Conservation (phyloP, 1,139 yeast genomes). For the Pichia terricola region DNA sequence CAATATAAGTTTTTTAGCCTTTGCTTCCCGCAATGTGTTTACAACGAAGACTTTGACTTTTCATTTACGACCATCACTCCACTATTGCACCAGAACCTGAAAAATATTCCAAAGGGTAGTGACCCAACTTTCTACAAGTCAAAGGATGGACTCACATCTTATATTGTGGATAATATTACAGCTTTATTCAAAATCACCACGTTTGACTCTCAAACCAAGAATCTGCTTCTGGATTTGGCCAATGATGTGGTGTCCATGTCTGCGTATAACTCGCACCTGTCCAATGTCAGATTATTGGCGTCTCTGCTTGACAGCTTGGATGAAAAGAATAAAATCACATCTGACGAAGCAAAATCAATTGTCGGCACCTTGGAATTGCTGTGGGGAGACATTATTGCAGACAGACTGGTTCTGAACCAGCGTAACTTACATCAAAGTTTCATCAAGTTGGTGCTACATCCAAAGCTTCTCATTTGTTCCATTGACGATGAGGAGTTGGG, state of each 20-base stretch:
- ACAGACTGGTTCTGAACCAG: conserved; percentile 58
- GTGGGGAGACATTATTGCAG: conserved; percentile 54
- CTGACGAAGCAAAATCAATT: conserved; percentile 14
- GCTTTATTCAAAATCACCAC: conserved; percentile 12
- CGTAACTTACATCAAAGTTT: conserved; percentile 49
- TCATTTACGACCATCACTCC: conserved; percentile 6
- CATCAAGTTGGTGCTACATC: conserved; percentile 38
- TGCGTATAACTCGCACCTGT: conserved; percentile 14
- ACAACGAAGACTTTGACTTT: conserved; percentile 15
- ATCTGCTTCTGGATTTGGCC: conserved; percentile 8
- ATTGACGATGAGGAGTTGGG: conserved; percentile 24
- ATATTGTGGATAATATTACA: conserved; percentile 9
- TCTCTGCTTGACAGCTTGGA: conserved; percentile 10
- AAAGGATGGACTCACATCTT: conserved; percentile 31
- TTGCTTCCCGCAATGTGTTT: conserved; percentile 18
- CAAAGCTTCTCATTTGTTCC: conserved; percentile 23
- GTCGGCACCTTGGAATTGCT: conserved; percentile 31
- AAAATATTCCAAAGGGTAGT: conserved; percentile 14
- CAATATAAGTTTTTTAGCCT: conserved; percentile 31
- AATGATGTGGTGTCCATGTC: conserved; percentile 13
- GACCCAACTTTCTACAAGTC: conserved; percentile 34
- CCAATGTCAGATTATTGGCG: conserved; percentile 13
- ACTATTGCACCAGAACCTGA: conserved; percentile 11
- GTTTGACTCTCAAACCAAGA: conserved; percentile 3
- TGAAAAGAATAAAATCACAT: conserved; percentile 5